Conservation (phyloP, 495 filamentous ascomycete species). For the Aspergillus avenaceus region DNA sequence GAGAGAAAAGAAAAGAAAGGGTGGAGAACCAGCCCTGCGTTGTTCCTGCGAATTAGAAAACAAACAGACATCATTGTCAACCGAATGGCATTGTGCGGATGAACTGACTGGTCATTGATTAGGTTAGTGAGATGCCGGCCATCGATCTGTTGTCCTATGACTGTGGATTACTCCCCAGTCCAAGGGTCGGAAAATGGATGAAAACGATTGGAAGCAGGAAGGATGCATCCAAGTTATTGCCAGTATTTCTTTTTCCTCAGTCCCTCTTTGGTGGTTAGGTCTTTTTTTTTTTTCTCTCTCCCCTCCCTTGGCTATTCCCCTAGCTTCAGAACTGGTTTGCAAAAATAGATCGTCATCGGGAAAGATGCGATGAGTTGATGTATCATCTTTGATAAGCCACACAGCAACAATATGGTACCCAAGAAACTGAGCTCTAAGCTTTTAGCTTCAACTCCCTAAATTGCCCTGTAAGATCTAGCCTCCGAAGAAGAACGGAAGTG, state of each 20-base stretch:
- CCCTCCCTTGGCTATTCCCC: background rate
- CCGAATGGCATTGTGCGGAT: constrained; percentile 4
- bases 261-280: constrained; percentile 1
- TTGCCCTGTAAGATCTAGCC: no score
- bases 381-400: constrained; percentile 16
- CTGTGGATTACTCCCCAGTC: no score
- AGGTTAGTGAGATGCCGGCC: background rate
- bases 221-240: background rate
- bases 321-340: constrained; percentile 2
- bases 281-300: constrained; percentile 10
- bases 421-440: no score
- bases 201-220: background rate
- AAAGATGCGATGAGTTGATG: constrained; percentile 1
- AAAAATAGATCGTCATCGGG: constrained; percentile 4
- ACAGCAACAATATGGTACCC: background rate
- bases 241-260: constrained; percentile 10
- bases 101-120: background rate
- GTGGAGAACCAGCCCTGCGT: constrained; percentile 9
- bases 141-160: background rate
- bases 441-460: no score
- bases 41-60: background rate
- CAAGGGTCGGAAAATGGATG: no score
- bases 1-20: background rate
- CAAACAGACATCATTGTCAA: no score
- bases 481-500: no score